Percentiles rank a stretch among this genome's conserved stretches.
phyloP scores from a whole-genome alignment of 768 basidiomycete species.

The Russula sp. region DNA sequence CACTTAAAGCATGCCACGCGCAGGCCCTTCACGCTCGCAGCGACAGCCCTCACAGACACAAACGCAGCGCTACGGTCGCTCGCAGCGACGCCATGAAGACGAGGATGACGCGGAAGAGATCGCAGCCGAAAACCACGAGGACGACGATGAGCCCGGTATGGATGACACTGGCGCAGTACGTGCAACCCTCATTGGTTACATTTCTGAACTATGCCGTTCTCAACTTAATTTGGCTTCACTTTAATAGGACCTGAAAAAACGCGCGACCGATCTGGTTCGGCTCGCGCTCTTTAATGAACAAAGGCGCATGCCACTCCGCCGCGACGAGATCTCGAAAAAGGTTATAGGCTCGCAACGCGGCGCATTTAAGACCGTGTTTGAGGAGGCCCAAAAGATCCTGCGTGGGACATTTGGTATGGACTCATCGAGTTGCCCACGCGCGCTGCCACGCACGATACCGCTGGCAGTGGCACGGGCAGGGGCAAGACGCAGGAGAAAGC shows the following conservation, averaged over 20 bases:
- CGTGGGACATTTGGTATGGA: conserved; percentile 76
- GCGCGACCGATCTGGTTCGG: conserved; percentile 70
- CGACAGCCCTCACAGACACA: conserved; percentile 36
- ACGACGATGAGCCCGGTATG: conserved; percentile 38
- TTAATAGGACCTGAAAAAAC: conserved; percentile 59
- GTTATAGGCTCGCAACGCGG: conserved; percentile 51
- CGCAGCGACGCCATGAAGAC: conserved; percentile 33
- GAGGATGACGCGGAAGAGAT: conserved; percentile 40
- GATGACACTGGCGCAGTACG: conserved; percentile 22
- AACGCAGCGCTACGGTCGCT: conserved; percentile 31
- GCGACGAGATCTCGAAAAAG: conserved; percentile 89
- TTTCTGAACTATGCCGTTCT: neutral
- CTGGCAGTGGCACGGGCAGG: conserved; percentile 36
- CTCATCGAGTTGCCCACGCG: conserved; percentile 72
- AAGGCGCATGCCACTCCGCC: conserved; percentile 57
- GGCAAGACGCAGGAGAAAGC: conserved; percentile 43
- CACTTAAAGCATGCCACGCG: conserved; percentile 35
- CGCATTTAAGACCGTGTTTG: conserved; percentile 63
- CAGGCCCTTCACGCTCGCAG: conserved; percentile 42
- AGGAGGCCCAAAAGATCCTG: conserved; percentile 61
- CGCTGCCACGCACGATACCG: conserved; percentile 51
- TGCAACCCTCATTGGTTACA: neutral
- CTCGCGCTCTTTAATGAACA: conserved; percentile 81
- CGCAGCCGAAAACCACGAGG: conserved; percentile 34
- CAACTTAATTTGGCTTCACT: neutral